Evolutionary conservation across 192 early-diverging fungal genomes (phyloP), one percentile per base, ranked within the genome.

Genomic region (Backusella morwellensis): DNA sequence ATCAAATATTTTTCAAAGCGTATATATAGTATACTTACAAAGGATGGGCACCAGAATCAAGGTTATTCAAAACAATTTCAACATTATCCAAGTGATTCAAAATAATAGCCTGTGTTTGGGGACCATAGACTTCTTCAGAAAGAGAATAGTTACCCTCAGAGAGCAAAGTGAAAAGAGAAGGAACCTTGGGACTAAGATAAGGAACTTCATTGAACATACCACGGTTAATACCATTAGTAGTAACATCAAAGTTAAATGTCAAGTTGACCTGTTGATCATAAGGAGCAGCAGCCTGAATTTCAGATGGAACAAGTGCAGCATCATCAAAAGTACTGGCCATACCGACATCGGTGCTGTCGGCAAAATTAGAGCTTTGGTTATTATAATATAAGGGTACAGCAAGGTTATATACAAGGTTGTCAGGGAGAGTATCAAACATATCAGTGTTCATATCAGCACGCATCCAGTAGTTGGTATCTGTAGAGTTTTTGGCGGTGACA

Each of bases 171-270:
- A 90, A 87, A 54, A 95, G 74, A 0, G 89, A 68, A 19, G 93
- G 95, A 54, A 93, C 89, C 59, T 81, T 85, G 70, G 93, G 92
- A 73, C 74, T 73, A 56, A 89, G 83, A 72, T 88, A 95, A 17
- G 90, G 84, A 68, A 91, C 87, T 44, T 91, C 87, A 87, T 95
- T 94, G 89, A 95, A 96, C 2, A 90, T 86, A 47, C 90, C 93
- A 83, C 93, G 91, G 89, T 95, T 95, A 80, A 87, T 80, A 59
- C 91, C 91, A 73, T 95, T 93, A 69, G 82, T 86, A 68, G 85
- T 86, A 78, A 92, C 87, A 42, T 86, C 83, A 73, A 95, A 91
- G 63, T 76, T 78, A 32, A 92, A 91, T 19, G 89, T 88, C 77
- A 94, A 73, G 7, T 71, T 76, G 54, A 86, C 84, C 19, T 81